Evolutionary conservation across 2,329 filamentous ascomycete genomes (phyloP), one percentile per base, ranked within the genome.

Genomic region (Ceratocystis colombiana): DNA sequence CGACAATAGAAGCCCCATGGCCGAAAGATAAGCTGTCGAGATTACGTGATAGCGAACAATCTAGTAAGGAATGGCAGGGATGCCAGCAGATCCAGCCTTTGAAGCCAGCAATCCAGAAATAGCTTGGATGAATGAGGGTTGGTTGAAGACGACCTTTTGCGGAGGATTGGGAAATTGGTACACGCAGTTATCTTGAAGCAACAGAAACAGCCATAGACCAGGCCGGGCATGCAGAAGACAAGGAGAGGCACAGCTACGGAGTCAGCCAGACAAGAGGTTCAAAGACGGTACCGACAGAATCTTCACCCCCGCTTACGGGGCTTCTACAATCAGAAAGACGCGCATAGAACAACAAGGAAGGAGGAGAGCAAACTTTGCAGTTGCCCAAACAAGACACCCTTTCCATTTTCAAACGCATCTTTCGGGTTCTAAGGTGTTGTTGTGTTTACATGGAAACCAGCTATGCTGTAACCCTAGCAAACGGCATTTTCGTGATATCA

Each of bases 371-470:
- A 53, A 28, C 48, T 15, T 53, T 41, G 37, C 10, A 41, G 48
- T 25, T 25, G 20, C 22, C 48, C 22, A 53, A 53, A 53, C 12
- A 28, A 53, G 46, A n/a, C 15, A 12, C 25, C 17, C 30, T 15
- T n/a, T 59, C 17, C 55, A 17, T 30, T 57, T 25, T 20, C 4
- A 15, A n/a, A 5, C 10, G 28, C 30, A 8, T 59, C 17, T 33
- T 33, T 59, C 17, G 17, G 25, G 30, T 5, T n/a, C 2, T 1
- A 59, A 37, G 17, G 15, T 59, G 12, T 28, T 59, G 53, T 59
- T 8, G 28, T 59, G 17, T 41, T 41, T 37, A 59, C 55, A 59
- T 59, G 55, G 28, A 59, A 59, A 59, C 28, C 55, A 25, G 28
- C 2, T 7, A 8, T 59, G 28, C 1, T 2, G 17, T n/a, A 59